Evolutionary conservation across 2,329 filamentous ascomycete genomes (phyloP).

Genomic region (Hymenoscyphus linearis): DNA sequence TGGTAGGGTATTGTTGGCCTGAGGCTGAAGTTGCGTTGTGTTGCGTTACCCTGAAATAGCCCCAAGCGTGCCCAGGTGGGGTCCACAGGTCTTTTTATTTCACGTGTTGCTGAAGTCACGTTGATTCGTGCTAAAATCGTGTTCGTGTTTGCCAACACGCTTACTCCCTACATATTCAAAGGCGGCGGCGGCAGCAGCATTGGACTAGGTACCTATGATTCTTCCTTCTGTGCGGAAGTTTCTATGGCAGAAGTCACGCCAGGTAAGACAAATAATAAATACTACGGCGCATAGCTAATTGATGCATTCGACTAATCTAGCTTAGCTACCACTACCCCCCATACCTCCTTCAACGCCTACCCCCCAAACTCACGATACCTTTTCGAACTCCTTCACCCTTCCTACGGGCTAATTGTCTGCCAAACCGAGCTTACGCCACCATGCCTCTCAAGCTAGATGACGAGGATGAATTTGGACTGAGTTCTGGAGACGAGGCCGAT

Average conservation of each 20-base stretch:
- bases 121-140: too few relatives aligned
- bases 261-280: not conserved
- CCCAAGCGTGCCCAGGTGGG: too few relatives aligned
- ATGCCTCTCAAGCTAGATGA: not conserved
- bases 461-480: slow-evolving; percentile 17
- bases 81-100: too few relatives aligned
- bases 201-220: too few relatives aligned
- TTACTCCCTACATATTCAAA: too few relatives aligned
- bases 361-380: not conserved
- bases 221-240: too few relatives aligned
- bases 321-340: not conserved
- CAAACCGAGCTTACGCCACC: not conserved
- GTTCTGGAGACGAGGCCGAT: slow-evolving; percentile 19
- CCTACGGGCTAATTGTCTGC: not conserved
- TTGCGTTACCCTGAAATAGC: too few relatives aligned
- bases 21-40: too few relatives aligned
- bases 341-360: not conserved
- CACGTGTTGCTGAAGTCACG: too few relatives aligned
- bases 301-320: not conserved
- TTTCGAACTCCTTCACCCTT: not conserved
- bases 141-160: too few relatives aligned
- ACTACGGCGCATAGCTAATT: not conserved
- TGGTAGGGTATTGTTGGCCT: too few relatives aligned
- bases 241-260: not conserved
- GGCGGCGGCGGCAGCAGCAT: too few relatives aligned